Evolutionary conservation across 1,284 basidiomycete genomes (phyloP), one percentile per base, ranked within the genome.

Genomic region (Cutaneotrichosporon curvatum): DNA sequence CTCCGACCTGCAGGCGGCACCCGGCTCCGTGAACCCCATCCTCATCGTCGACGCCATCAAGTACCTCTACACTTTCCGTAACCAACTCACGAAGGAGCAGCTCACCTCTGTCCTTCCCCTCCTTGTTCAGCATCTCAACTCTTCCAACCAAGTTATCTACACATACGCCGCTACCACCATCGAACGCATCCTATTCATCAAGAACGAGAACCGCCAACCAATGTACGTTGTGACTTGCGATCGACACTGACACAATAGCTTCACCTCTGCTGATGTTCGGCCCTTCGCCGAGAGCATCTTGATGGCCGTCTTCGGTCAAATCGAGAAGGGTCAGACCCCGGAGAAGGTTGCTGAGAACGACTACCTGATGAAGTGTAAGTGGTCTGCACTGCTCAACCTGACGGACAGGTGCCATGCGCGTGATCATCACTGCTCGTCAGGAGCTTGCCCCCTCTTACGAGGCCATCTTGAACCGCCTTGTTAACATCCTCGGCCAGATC

Each of bases 261-360:
- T 98, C 71, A 77, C 82, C 0, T 82, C 88, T 61, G 79, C 79
- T 14, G 94, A 98, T 64, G 80, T 97, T 20, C 82, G 84, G 44
- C 85, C 87, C 2, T 81, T 86, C 57, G 86, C 90, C 4, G 78
- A 82, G 19, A 76, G 78, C 38, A 78, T 96, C 49, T 72, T 98
- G 32, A 77, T 83, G 62, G 83, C 83, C 3, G 74, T 96, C 4
- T 79, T 98, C 57, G 71, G 73, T 35, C 90, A 87, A 67, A 86
- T 97, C 43, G 86, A 91, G 66, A 74, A 76, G 33, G 85, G 83
- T n/a, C 78, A 77, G 0, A 86, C 87, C 1, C 84, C 94, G 0
- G 88, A 96, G 67, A 95, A 95, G 75, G 80, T 96, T 22, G 89
- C 95, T 0, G 92, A 97, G 69, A 99, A 99, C 63, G 94, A 98